Conservation (phyloP, 2,329 filamentous ascomycete species). For the Colletotrichum gloeosporioides region DNA sequence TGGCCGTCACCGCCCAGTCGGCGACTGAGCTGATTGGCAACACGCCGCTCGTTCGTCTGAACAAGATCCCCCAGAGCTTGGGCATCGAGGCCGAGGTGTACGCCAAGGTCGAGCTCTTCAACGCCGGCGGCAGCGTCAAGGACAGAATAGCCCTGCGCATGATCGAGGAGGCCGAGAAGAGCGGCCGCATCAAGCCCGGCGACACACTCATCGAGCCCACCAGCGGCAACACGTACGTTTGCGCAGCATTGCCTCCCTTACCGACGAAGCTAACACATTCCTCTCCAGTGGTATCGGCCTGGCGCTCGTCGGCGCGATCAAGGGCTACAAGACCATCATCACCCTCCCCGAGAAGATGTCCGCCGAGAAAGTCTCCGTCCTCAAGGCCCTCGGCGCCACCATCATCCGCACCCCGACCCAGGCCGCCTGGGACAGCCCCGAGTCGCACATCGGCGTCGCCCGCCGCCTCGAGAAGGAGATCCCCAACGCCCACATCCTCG, state of each 20-base stretch:
- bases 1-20: conserved; percentile 53
- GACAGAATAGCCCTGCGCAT: conserved; percentile 95
- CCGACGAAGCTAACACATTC: conserved; percentile 21
- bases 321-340: conserved; percentile 98
- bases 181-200: conserved; percentile 92
- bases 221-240: conserved; percentile 82
- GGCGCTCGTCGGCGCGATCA: conserved; percentile 91
- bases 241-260: conserved; percentile 10
- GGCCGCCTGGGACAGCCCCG: conserved; percentile 91
- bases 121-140: conserved; percentile 92
- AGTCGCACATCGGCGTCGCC: conserved; percentile 96
- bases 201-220: conserved; percentile 98
- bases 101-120: conserved; percentile 92
- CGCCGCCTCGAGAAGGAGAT: conserved; percentile 91
- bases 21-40: conserved; percentile 92
- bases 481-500: conserved; percentile 94
- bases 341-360: conserved; percentile 99
- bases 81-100: conserved; percentile 90
- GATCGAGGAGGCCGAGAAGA: conserved; percentile 93
- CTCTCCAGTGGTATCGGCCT: conserved; percentile 78
- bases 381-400: conserved; percentile 91
- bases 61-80: conserved; percentile 89
- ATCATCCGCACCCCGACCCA: conserved; percentile 98
- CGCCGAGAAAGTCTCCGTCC: conserved; percentile 93
- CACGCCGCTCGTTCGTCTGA: conserved; percentile 92